Evolutionary conservation across 73 alveolate species (phyloP).

Genomic region (Halteria grandinella): DNA sequence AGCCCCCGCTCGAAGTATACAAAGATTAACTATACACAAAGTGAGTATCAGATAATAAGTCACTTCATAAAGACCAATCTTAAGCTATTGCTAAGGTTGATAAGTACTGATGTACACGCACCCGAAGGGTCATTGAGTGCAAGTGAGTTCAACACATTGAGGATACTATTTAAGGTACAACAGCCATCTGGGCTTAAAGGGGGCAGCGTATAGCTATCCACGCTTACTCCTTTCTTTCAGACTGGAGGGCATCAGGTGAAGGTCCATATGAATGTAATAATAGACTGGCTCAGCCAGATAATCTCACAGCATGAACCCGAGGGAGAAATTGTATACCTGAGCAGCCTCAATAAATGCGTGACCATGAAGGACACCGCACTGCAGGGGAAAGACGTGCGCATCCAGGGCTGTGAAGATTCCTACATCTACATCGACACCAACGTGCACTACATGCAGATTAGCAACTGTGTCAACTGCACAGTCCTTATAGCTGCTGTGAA

Average conservation of each 20-base stretch:
- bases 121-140: conserved; percentile 77
- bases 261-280: conserved; percentile 45
- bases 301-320: conserved; percentile 69
- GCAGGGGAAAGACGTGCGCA: conserved; percentile 76
- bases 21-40: conserved; percentile 71
- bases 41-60: conserved; percentile 73
- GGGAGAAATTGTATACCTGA: conserved; percentile 61
- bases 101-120: conserved; percentile 86
- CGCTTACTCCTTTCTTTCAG: conserved; percentile 38
- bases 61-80: conserved; percentile 80
- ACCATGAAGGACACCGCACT: conserved; percentile 74
- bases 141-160: conserved; percentile 82
- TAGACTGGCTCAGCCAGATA: conserved; percentile 68
- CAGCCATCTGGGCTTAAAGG: conserved; percentile 32
- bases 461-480: conserved; percentile 83
- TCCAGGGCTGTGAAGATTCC: conserved; percentile 88
- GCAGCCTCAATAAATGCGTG: conserved; percentile 81
- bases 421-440: conserved; percentile 86
- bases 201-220: neutral
- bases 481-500: conserved; percentile 87
- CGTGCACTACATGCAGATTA: conserved; percentile 68
- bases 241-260: conserved; percentile 1
- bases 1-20: conserved; percentile 79
- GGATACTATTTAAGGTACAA: conserved; percentile 79
- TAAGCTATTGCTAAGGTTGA: conserved; percentile 74